These are phyloP conservation scores for Prunus mira DNA, from an alignment of 306 rosid species.

Conservation along the genomic window DNA sequence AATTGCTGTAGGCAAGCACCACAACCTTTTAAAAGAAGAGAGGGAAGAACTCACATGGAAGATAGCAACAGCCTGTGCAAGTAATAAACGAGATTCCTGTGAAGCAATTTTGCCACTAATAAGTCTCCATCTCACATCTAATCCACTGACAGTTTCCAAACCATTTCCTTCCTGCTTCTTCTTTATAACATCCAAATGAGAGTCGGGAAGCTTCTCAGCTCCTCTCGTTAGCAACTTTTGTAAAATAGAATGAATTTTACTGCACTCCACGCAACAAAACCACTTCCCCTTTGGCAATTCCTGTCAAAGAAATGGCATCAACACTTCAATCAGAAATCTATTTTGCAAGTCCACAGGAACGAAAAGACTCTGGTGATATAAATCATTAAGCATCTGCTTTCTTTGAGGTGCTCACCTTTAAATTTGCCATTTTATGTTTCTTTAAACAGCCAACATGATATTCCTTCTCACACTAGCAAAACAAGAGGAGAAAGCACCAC, in stretches of 20 bases:
- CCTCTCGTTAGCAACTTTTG: constrained; percentile 61
- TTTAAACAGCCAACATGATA: constrained; percentile 96
- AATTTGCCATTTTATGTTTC: constrained; percentile 91
- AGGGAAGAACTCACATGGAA: constrained; percentile 59
- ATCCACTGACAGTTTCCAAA: constrained; percentile 44
- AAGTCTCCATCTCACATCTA: constrained; percentile 90
- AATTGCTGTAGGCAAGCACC: neutral
- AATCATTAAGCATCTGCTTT: constrained; percentile 12
- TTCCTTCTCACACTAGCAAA: constrained; percentile 90
- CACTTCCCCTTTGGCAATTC: constrained; percentile 93
- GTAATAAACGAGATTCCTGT: constrained; percentile 77
- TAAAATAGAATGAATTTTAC: constrained; percentile 69
- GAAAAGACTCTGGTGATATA: constrained; percentile 6
- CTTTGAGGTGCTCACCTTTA: constrained; percentile 53
- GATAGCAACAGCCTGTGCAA: constrained; percentile 81
- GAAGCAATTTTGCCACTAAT: constrained; percentile 84
- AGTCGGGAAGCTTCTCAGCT: constrained; percentile 74
- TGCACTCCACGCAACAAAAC: constrained; percentile 86
- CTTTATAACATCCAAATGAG: constrained; percentile 63
- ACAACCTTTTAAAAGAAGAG: constrained; percentile 6
- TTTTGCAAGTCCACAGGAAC: constrained; percentile 17
- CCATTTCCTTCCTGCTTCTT: constrained; percentile 62
- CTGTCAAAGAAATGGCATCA: constrained; percentile 41
- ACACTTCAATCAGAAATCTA: constrained; percentile 19
- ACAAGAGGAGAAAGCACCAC: neutral